Evolutionary conservation across 768 basidiomycete genomes (phyloP).

Genomic region (Psilocybe sp.): DNA sequence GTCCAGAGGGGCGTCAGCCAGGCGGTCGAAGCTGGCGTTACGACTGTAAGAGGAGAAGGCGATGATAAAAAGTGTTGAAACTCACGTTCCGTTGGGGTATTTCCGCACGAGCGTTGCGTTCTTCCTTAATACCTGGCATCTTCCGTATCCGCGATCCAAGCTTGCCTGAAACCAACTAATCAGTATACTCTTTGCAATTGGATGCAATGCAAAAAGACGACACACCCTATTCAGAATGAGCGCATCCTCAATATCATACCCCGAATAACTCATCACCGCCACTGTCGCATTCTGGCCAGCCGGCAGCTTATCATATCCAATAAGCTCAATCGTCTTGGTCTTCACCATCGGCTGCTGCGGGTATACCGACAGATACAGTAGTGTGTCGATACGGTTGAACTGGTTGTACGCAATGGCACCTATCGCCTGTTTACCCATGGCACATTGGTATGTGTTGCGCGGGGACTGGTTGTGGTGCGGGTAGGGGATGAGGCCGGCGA

Average conservation of each 20-base stretch:
- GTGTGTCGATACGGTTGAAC: conserved; percentile 94
- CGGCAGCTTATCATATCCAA: conserved; percentile 94
- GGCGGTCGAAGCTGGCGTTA: conserved; percentile 74
- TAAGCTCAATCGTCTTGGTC: conserved; percentile 95
- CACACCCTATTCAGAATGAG: conserved; percentile 89
- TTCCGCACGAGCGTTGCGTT: conserved; percentile 91
- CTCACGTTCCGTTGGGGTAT: conserved; percentile 96
- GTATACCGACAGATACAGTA: conserved; percentile 96
- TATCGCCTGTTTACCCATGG: conserved; percentile 99
- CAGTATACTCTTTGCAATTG: background rate
- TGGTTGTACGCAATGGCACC: conserved; percentile 99
- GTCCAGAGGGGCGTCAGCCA: conserved; percentile 88
- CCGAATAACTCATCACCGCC: conserved; percentile 98
- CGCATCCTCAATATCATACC: conserved; percentile 99
- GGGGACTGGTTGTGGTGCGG: conserved; percentile 99
- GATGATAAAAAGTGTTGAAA: conserved; percentile 19
- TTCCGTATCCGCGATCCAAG: conserved; percentile 94
- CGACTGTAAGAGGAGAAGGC: too few relatives aligned
- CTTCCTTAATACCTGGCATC: conserved; percentile 97
- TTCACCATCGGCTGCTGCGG: conserved; percentile 99
- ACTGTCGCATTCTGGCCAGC: conserved; percentile 98
- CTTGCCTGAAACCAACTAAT: conserved; percentile 58
- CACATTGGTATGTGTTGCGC: conserved; percentile 98
- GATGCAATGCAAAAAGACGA: background rate
- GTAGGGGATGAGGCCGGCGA: conserved; percentile 97